Evolutionary conservation across 2,329 filamentous ascomycete species (phyloP).

Genomic region (Scedosporium dehoogii): DNA sequence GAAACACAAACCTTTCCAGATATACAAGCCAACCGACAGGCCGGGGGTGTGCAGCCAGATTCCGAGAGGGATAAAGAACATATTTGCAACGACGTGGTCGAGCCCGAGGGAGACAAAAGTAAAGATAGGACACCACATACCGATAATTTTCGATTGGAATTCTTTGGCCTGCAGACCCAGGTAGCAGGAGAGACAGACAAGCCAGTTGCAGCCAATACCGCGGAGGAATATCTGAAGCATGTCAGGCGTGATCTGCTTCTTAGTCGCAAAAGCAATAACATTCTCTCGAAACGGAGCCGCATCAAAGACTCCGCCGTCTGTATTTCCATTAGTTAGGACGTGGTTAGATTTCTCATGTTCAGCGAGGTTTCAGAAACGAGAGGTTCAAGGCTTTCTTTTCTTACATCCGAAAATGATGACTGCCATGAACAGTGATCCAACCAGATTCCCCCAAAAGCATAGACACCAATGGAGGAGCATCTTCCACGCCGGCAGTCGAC

Average conservation of each 20-base stretch:
- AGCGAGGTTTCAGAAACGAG: not conserved
- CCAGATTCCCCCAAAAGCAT: conserved; percentile 36
- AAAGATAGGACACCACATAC: conserved; percentile 47
- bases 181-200: conserved; percentile 44
- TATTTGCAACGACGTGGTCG: conserved; percentile 48
- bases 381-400: not conserved
- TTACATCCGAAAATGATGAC: conserved; percentile 30
- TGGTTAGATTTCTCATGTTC: not conserved
- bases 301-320: conserved; percentile 33
- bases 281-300: conserved; percentile 31
- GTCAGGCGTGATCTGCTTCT: conserved; percentile 36
- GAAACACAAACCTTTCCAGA: conserved; percentile 36
- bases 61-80: conserved; percentile 41
- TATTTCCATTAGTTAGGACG: conserved; percentile 12
- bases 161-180: conserved; percentile 37
- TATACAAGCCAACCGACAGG: conserved; percentile 38
- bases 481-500: conserved; percentile 8
- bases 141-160: conserved; percentile 40
- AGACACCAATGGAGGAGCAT: conserved; percentile 24
- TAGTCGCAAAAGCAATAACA: conserved; percentile 32
- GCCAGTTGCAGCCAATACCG: conserved; percentile 47
- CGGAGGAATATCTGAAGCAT: conserved; percentile 44
- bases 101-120: conserved; percentile 42
- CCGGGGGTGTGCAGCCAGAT: conserved; percentile 36
- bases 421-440: conserved; percentile 35